Evolutionary conservation across 495 filamentous ascomycete genomes (phyloP).

Genomic region (Annulohypoxylon maeteangense): DNA sequence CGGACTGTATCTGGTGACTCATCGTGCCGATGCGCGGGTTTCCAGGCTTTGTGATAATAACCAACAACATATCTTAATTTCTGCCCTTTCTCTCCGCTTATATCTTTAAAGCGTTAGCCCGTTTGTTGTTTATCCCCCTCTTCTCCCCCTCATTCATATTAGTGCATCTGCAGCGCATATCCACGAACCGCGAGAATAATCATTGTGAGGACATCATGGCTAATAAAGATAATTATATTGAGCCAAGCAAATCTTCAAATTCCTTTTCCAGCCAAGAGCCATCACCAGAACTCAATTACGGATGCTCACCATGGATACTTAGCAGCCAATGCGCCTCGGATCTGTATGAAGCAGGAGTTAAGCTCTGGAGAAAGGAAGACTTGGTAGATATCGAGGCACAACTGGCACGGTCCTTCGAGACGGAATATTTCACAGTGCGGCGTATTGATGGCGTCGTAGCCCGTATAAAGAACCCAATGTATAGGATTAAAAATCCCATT

Average conservation of each 20-base stretch:
- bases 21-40: too few species aligned
- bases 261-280: not conserved
- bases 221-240: not conserved
- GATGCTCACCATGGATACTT: conserved; percentile 42
- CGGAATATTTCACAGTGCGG: conserved; percentile 51
- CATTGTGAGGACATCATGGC: conserved; percentile 1
- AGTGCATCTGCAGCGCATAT: not conserved
- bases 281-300: conserved; percentile 1
- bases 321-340: conserved; percentile 54
- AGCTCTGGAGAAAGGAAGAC: conserved; percentile 54
- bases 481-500: conserved; percentile 53
- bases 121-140: too few species aligned
- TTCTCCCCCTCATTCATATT: not conserved
- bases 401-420: conserved; percentile 48
- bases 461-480: conserved; percentile 54
- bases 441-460: conserved; percentile 51
- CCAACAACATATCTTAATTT: too few species aligned
- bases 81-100: too few species aligned
- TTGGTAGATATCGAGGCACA: conserved; percentile 53
- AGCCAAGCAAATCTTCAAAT: conserved; percentile 2
- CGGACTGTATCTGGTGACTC: too few species aligned
- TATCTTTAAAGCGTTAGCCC: too few species aligned
- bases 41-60: too few species aligned
- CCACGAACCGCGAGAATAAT: not conserved
- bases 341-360: conserved; percentile 52